Evolutionary conservation across 164 flowering plant genomes (phyloP), one percentile per base, ranked within the genome.

Genomic region (Vitis riparia): DNA sequence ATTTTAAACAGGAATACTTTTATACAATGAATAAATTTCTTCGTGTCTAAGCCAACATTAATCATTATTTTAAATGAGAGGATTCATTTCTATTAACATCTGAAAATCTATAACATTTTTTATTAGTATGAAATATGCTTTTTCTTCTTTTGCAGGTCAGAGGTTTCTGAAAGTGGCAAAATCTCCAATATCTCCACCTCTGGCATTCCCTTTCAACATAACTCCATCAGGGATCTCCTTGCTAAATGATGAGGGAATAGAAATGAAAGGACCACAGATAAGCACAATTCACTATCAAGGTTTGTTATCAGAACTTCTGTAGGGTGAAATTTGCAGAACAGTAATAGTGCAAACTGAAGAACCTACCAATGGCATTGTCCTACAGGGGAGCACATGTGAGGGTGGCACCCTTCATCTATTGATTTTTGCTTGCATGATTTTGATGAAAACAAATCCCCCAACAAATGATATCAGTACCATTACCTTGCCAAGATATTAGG

Each of bases 101-200:
- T 3, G 44, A 37, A 37, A 37, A 37, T 6, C 44, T 37, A 37
- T 37, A 37, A 37, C 44, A 37, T 37, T 37, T 37, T 3, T 3
- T 37, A 5, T 37, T 37, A 37, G 44, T 37, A 37, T 37, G 44
- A 37, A 37, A 37, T 3, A 1, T 37, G 5, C 29, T 65, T 14
- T 32, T 8, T n/a, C 32, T 62, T 72, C 55, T 65, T 51, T 71
- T 79, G 75, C 83, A 91, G 96, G 94, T 58, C 81, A 86, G 71
- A 89, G 90, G 78, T 85, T 80, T 73, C 78, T 88, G 19, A 91
- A 92, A 86, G 81, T 92, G 66, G 89, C 96, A 76, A 92, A 92
- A 75, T 90, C 98, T 70, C 96, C 98, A 57, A 79, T 87, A 44
- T 92, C 96, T 59, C 91, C 95, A 58, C 84, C 95, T 65, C 70